Evolutionary conservation across 441 rosid genomes (phyloP).

Genomic region (Arabidopsis hybrid): DNA sequence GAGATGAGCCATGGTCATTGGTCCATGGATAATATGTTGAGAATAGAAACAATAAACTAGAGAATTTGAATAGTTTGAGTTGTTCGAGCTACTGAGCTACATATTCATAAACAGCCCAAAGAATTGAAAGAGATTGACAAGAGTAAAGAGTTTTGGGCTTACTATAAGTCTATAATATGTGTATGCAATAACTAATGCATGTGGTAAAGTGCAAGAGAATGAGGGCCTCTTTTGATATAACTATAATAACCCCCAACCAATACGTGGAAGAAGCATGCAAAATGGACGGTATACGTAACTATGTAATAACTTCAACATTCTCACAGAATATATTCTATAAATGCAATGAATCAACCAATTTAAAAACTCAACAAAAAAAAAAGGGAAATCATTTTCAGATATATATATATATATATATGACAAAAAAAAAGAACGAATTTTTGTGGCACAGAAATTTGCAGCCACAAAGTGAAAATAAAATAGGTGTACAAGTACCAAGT

Average conservation of each 20-base stretch:
- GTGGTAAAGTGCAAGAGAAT: background rate
- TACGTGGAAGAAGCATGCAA: background rate
- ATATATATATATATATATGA: too few relatives aligned
- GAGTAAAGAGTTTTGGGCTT: background rate
- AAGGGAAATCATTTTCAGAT: slow-evolving; percentile 9
- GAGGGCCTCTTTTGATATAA: slow-evolving; percentile 19
- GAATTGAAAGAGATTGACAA: background rate
- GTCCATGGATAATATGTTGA: background rate
- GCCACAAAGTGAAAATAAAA: slow-evolving; percentile 13
- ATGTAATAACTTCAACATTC: slow-evolving; percentile 15
- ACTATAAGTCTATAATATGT: background rate
- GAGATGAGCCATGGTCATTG: background rate
- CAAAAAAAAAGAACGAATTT: background rate
- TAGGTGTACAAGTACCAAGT: slow-evolving; percentile 44
- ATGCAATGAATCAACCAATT: slow-evolving; percentile 4
- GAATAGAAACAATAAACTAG: background rate
- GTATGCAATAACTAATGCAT: background rate
- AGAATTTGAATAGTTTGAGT: background rate
- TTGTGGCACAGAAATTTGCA: slow-evolving; percentile 39
- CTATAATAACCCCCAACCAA: slow-evolving; percentile 4
- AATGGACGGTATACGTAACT: background rate
- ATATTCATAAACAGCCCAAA: background rate
- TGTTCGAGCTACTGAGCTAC: background rate
- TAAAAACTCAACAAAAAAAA: background rate
- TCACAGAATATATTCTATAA: background rate